phyloP scores from a whole-genome alignment of 805 yeast species.

The Candida khao-thaluensis region DNA sequence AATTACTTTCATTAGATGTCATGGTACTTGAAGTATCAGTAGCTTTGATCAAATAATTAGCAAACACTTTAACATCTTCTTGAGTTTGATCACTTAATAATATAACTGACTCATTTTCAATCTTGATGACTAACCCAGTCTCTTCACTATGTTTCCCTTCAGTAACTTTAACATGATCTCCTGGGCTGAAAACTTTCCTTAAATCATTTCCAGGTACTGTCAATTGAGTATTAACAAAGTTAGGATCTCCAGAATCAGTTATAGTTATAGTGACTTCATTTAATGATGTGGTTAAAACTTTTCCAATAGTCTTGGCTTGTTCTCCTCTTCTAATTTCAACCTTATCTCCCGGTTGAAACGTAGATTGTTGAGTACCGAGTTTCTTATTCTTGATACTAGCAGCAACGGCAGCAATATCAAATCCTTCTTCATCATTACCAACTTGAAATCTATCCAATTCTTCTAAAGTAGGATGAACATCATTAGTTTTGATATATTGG shows the following conservation, averaged over 20 bases:
- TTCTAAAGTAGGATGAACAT: constrained; percentile 82
- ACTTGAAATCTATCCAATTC: constrained; percentile 81
- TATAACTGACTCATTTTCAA: constrained; percentile 82
- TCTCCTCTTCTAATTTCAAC: constrained; percentile 93
- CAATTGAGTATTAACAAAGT: constrained; percentile 54
- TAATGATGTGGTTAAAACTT: constrained; percentile 63
- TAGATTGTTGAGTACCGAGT: constrained; percentile 24
- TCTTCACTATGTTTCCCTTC: constrained; percentile 92
- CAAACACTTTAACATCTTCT: constrained; percentile 87
- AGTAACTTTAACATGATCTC: constrained; percentile 92
- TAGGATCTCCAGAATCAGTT: constrained; percentile 56
- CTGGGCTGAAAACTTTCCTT: constrained; percentile 81
- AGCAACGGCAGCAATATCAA: constrained; percentile 84
- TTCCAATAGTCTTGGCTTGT: constrained; percentile 85
- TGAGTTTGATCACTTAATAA: constrained; percentile 85
- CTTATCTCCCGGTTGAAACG: constrained; percentile 89
- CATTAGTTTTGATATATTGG: constrained; percentile 74
- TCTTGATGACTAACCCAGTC: constrained; percentile 87
- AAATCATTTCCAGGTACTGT: constrained; percentile 81
- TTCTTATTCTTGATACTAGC: constrained; percentile 67
- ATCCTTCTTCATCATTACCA: constrained; percentile 74
- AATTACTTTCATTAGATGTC: constrained; percentile 71
- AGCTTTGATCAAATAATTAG: constrained; percentile 86
- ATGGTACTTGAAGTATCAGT: constrained; percentile 67
- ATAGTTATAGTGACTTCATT: constrained; percentile 52